Percentiles rank a stretch among this genome's conserved stretches.
These are phyloP conservation scores for Calvatia gigantea DNA, from an alignment of 768 basidiomycete species.

Conservation along the genomic window DNA sequence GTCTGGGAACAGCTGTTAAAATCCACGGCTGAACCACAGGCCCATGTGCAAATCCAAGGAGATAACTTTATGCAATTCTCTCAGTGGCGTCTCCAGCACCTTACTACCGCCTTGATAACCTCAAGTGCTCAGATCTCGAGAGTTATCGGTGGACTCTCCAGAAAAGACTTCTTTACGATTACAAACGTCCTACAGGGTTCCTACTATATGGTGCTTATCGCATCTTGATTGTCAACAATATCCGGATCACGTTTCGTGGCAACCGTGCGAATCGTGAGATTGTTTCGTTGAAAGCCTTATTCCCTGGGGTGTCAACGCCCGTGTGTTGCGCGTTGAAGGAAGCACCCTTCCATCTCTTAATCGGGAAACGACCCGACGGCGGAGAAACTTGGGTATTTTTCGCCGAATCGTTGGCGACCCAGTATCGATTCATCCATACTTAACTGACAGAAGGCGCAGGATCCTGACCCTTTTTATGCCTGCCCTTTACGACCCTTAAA, in stretches of 20 bases:
- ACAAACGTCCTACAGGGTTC: conserved; percentile 12
- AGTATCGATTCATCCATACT: conserved; percentile 36
- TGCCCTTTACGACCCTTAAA: conserved; percentile 36
- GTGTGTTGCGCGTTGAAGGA: no score
- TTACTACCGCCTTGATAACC: conserved; percentile 44
- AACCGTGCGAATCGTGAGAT: no score
- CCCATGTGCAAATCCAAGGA: conserved; percentile 48
- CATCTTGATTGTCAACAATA: no score
- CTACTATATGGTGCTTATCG: no score
- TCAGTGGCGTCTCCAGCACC: conserved; percentile 46
- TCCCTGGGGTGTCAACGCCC: no score
- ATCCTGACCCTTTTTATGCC: conserved; percentile 41
- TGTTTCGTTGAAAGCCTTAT: no score
- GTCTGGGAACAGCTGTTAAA: neutral
- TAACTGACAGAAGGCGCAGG: conserved; percentile 42
- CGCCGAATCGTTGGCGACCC: neutral
- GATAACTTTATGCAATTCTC: conserved; percentile 52
- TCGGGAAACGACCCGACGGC: neutral
- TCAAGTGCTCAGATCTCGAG: conserved; percentile 50
- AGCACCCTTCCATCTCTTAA: no score
- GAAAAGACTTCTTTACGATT: conserved; percentile 47
- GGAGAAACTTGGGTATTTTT: neutral
- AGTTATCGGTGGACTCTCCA: conserved; percentile 61
- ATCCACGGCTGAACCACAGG: conserved; percentile 13
- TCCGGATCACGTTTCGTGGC: no score